phyloP scores from a whole-genome alignment of 805 yeast species.

The Brettanomyces naardenensis region DNA sequence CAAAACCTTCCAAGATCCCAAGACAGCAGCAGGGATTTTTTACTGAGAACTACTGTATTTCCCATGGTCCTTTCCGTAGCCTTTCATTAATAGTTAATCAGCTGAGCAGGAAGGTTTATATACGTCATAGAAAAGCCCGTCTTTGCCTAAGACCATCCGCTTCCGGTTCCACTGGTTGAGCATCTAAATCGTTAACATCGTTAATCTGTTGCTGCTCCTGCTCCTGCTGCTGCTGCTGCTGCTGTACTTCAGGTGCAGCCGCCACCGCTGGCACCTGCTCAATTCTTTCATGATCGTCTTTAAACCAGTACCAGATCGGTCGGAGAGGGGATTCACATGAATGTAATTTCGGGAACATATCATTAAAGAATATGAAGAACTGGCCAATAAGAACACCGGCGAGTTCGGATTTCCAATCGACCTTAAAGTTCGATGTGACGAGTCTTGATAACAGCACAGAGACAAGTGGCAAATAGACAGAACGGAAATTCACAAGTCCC shows the following conservation, averaged over 20 bases:
- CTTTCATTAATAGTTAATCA: not conserved
- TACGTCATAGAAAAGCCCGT: too few relatives aligned
- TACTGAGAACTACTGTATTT: too few relatives aligned
- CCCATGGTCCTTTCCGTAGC: too few relatives aligned
- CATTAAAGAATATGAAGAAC: slow-evolving; percentile 30
- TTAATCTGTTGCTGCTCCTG: not conserved
- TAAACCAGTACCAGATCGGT: slow-evolving; percentile 35
- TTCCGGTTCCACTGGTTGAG: not conserved
- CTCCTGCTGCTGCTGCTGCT: not conserved
- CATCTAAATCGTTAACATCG: too few relatives aligned
- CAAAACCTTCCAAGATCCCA: too few relatives aligned
- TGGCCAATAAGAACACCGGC: slow-evolving; percentile 38
- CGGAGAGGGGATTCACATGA: slow-evolving; percentile 26
- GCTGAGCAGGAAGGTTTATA: too few relatives aligned
- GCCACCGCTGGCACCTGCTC: not conserved
- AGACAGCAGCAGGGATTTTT: too few relatives aligned
- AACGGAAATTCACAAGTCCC: slow-evolving; percentile 32
- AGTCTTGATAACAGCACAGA: slow-evolving; percentile 17
- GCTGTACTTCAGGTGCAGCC: not conserved
- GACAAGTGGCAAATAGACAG: slow-evolving; percentile 38
- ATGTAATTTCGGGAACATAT: slow-evolving; percentile 32
- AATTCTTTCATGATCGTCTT: not conserved
- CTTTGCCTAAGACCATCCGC: not conserved
- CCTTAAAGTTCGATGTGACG: not conserved
- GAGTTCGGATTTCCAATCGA: slow-evolving; percentile 15